Percentiles rank a stretch among this genome's conserved stretches.
Conservation (phyloP, 2,329 filamentous ascomycete genomes). For the Zasmidium cellare region DNA sequence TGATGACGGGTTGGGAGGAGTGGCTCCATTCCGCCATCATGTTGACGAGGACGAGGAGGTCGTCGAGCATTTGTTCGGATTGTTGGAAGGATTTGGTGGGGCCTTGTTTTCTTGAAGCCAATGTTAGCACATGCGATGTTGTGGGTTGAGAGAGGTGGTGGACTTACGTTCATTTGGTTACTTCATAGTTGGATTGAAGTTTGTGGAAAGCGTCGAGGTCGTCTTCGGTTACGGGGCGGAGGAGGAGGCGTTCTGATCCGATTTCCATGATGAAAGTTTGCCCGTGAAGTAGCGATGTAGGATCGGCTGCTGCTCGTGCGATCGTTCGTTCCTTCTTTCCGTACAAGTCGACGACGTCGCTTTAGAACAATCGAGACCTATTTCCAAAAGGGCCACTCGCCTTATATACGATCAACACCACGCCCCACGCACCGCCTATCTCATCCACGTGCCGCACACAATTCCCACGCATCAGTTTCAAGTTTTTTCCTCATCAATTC, state of each 20-base stretch:
- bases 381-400: too few species aligned
- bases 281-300: neutral
- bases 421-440: too few species aligned
- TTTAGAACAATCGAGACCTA: too few species aligned
- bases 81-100: constrained; percentile 12
- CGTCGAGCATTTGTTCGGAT: constrained; percentile 21
- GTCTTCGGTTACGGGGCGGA: constrained; percentile 14
- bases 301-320: neutral
- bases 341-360: neutral
- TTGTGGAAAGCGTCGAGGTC: constrained; percentile 18
- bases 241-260: constrained; percentile 13
- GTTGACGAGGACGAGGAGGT: constrained; percentile 20
- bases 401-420: too few species aligned
- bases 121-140: neutral
- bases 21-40: constrained; percentile 1
- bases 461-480: neutral
- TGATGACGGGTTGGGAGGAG: constrained; percentile 11
- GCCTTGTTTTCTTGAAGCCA: constrained; percentile 18
- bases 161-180: constrained; percentile 20
- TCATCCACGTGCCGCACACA: too few species aligned
- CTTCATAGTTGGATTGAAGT: constrained; percentile 17
- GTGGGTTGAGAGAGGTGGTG: neutral
- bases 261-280: constrained; percentile 10
- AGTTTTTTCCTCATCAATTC: neutral
- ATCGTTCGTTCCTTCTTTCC: neutral